Percentiles rank a stretch among this genome's conserved stretches.
These are phyloP conservation scores for Mytilinidion resinicola DNA, from an alignment of 495 filamentous ascomycete genomes.

Conservation along the genomic window DNA sequence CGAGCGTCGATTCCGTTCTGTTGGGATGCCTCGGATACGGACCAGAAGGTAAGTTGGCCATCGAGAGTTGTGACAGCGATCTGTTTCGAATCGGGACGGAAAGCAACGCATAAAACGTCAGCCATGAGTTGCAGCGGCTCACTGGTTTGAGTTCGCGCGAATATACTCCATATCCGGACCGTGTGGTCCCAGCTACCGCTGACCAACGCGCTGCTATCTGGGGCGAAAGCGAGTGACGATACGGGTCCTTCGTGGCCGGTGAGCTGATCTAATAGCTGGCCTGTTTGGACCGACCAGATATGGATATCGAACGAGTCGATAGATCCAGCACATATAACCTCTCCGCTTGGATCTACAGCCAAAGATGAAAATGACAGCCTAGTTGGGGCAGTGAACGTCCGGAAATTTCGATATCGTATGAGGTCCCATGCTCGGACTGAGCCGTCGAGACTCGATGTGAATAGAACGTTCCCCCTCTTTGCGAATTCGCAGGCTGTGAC, in stretches of 20 bases:
- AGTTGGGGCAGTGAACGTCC: conserved; percentile 90
- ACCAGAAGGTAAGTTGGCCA: conserved; percentile 93
- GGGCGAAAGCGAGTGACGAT: conserved; percentile 77
- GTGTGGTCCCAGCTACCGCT: conserved; percentile 96
- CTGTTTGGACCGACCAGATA: conserved; percentile 97
- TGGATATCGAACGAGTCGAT: conserved; percentile 95
- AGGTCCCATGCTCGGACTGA: conserved; percentile 95
- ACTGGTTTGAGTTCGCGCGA: conserved; percentile 85
- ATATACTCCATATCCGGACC: conserved; percentile 91
- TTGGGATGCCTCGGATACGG: conserved; percentile 77
- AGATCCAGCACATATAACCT: conserved; percentile 91
- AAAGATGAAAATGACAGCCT: conserved; percentile 86
- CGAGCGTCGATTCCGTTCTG: conserved; percentile 75
- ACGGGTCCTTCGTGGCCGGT: conserved; percentile 92
- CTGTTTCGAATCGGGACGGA: conserved; percentile 85
- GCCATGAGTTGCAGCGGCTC: conserved; percentile 87
- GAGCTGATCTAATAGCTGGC: conserved; percentile 84
- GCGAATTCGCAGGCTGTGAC: conserved; percentile 95
- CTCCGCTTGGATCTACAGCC: conserved; percentile 93
- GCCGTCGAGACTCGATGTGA: conserved; percentile 89
- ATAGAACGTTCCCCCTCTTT: conserved; percentile 88
- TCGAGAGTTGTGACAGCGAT: conserved; percentile 88
- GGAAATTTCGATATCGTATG: conserved; percentile 91
- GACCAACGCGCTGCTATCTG: conserved; percentile 72
- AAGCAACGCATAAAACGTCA: conserved; percentile 79